Evolutionary conservation across 257 asterid genomes (phyloP).

Genomic region (Solanum bulbocastanum): DNA sequence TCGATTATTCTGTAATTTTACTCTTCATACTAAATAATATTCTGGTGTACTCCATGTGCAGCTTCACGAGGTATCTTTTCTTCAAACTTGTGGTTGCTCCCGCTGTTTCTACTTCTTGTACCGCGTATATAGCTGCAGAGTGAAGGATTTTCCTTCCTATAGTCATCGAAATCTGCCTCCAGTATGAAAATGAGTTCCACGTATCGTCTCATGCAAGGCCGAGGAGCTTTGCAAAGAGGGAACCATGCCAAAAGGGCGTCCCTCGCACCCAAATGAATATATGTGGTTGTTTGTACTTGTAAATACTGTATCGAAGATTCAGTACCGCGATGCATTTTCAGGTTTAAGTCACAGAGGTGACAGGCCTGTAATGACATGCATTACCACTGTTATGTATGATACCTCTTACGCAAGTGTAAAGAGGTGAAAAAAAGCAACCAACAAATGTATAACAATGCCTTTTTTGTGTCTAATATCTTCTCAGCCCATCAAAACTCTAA

Average conservation of each 20-base stretch:
- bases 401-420: slow-evolving; percentile 32
- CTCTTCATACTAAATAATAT: background rate
- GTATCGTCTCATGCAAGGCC: slow-evolving; percentile 2
- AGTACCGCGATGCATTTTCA: slow-evolving; percentile 42
- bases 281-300: slow-evolving; percentile 41
- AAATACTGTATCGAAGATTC: slow-evolving; percentile 44
- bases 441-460: slow-evolving; percentile 38
- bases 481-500: background rate
- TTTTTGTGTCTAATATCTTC: slow-evolving; percentile 34
- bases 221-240: slow-evolving; percentile 31
- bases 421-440: slow-evolving; percentile 9
- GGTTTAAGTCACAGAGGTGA: slow-evolving; percentile 95
- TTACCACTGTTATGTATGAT: slow-evolving; percentile 44
- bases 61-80: slow-evolving; percentile 41
- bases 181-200: background rate
- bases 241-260: slow-evolving; percentile 26
- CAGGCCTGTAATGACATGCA: slow-evolving; percentile 53
- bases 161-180: background rate
- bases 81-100: slow-evolving; percentile 29
- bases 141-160: background rate
- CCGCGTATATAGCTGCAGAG: slow-evolving; percentile 27
- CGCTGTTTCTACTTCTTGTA: slow-evolving; percentile 21
- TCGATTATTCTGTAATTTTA: background rate
- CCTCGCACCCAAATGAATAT: slow-evolving; percentile 38
- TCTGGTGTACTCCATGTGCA: slow-evolving; percentile 25